These are phyloP conservation scores for Auricularia sp. DNA, from an alignment of 768 basidiomycete species.

Conservation along the genomic window DNA sequence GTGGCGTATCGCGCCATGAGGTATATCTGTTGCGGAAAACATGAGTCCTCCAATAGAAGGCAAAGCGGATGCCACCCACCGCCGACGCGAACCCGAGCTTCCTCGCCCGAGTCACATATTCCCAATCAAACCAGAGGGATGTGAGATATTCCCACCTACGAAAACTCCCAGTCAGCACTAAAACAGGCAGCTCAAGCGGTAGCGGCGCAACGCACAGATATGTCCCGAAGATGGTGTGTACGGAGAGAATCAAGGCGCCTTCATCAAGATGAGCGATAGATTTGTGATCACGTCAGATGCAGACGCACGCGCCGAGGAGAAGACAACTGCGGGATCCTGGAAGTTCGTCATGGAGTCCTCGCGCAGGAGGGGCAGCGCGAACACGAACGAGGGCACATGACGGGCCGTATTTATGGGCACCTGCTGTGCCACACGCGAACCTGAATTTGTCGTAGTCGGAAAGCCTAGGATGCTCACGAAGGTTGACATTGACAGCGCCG, in stretches of 20 bases:
- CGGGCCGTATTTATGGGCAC: neutral
- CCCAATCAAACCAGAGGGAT: neutral
- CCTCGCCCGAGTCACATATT: neutral
- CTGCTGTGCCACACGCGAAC: neutral
- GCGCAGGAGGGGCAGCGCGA: neutral
- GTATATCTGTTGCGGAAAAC: neutral
- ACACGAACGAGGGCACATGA: neutral
- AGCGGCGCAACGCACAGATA: neutral
- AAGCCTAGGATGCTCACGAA: neutral
- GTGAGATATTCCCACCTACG: neutral
- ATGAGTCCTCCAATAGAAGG: neutral
- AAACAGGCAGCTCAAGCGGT: neutral
- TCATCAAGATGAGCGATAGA: neutral
- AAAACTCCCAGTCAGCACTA: neutral
- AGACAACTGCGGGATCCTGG: neutral
- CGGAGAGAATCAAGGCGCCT: neutral
- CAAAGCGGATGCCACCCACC: neutral
- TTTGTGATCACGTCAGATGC: neutral
- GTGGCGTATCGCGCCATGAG: neutral
- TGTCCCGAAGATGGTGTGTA: neutral
- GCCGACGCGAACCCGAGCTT: neutral
- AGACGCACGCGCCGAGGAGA: neutral
- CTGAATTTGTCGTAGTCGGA: neutral
- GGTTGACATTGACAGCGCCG: neutral
- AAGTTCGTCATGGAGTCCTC: neutral